These are phyloP conservation scores for Auricularia heimuer DNA, from an alignment of 768 basidiomycete species.

Conservation along the genomic window DNA sequence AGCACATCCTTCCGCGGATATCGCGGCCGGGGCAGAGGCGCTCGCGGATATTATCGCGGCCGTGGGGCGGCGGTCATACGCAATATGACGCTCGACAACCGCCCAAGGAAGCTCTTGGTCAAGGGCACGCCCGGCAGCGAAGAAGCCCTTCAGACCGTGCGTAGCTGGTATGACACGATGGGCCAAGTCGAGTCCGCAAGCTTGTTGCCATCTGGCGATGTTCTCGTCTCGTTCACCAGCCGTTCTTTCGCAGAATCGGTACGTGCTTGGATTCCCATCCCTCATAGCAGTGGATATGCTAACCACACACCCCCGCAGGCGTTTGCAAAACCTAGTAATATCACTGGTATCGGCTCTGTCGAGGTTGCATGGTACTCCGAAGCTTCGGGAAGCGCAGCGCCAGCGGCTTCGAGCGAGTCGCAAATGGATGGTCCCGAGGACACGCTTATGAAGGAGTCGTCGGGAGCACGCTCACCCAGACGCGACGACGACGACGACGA, in stretches of 20 bases:
- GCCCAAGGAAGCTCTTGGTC: conserved; percentile 70
- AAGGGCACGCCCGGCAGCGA: conserved; percentile 49
- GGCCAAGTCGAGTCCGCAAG: conserved; percentile 65
- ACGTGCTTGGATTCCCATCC: conserved; percentile 8
- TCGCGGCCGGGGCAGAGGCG: conserved; percentile 56
- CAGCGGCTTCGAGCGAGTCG: not conserved
- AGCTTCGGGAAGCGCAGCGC: not conserved
- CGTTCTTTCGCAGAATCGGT: conserved; percentile 74
- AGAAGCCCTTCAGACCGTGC: conserved; percentile 41
- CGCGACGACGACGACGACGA: not conserved
- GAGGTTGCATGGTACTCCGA: not conserved
- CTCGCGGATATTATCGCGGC: conserved; percentile 49
- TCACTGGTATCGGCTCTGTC: not conserved
- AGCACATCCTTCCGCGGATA: conserved; percentile 34
- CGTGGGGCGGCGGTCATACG: conserved; percentile 42
- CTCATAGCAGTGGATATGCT: not conserved
- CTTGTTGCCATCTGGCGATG: conserved; percentile 40
- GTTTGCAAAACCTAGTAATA: not conserved
- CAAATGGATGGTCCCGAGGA: not conserved
- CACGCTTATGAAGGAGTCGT: not conserved
- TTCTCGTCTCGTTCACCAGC: conserved; percentile 61
- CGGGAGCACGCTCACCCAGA: not conserved
- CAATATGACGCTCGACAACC: conserved; percentile 86
- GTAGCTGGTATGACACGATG: conserved; percentile 75
- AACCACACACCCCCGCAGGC: not conserved